Base-by-base conservation (phyloP, 1,284 basidiomycete genomes). In the Fistulinella staudtii region DNA sequence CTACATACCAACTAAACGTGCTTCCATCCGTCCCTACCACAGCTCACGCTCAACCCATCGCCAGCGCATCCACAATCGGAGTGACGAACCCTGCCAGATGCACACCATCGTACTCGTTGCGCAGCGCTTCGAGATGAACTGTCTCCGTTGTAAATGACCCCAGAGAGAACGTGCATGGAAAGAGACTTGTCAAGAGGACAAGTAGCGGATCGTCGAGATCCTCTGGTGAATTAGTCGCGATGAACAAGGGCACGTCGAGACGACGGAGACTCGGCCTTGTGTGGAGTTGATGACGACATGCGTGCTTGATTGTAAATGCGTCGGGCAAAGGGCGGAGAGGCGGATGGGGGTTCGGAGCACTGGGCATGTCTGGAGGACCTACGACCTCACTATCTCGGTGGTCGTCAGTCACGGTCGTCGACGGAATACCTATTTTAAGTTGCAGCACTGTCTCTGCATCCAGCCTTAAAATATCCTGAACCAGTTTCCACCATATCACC, bases 81-180 rank as follows among this genome's bases (percentile, higher is more conserved):
- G 75, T 53, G 17, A 86, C 48, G 54, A 81, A 79, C 8, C 57
- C 53, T 20, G 61, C 70, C 37, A 89, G 62, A 24, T 49, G 57
- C 15, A 80, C 65, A 2, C 72, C 74, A 56, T 89, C 85, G 30
- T 75, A 66, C 9, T 57, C 67, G 51, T 79, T 84, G 25, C 59
- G 56, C 27, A 82, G 49, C 14, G 50, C 43, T 24, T 69, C 63
- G 21, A 89, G 56, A 3, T 58, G 51, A 6, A 52, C 53, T 20
- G 71, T 57, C 23, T 69, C 61, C 1, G 49, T 43, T 21, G 53
- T 20, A 50, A 89, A 85, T 58, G 88, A 82, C 13, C 64, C 63
- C 3, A 89, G 67, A 49, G 77, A 74, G 58, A 82, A 83, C n/a
- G 72, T 64, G 58, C 87, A 90, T 3, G 86, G 85, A 58, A 90